Base-by-base conservation (phyloP, 495 filamentous ascomycete species). In the Bacidia gigantensis region DNA sequence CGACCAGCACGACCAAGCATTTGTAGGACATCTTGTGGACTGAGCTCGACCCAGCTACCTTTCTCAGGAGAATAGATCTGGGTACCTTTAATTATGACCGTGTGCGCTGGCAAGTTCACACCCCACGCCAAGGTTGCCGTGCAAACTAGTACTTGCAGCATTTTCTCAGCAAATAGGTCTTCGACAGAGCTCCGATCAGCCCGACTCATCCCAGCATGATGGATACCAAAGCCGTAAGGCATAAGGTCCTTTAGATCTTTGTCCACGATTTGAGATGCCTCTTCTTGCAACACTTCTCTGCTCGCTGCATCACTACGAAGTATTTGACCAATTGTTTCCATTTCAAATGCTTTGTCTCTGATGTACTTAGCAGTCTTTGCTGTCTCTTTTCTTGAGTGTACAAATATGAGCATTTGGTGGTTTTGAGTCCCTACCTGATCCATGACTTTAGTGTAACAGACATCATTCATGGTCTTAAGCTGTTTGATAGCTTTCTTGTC, bases 401-500 rank as follows among this genome's bases (percentile, higher is more conserved):
- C 92, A 59, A 99, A 99, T 46, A 99, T 90, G 41, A 99, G 79
- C 88, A 99, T 95, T 67, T 99, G 92, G 59, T 95, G 89, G 51
- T 82, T 77, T 54, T 90, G 82, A 48, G 81, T 78, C 0, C 89
- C 90, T 22, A 96, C 92, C 61, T 98, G 92, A 65, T 99, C 92
- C 55, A 99, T 77, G 18, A 97, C 89, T 64, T 99, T 99, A 43
- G 81, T 93, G 64, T 99, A 97, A 47, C 87, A 94, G 35, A 99
- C 88, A 60, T 99, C 92, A 56, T 99, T 99, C 92, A 99, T 99
- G 0, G 84, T 93, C 75, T 96, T 95, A 46, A 99, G 72, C 68
- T 99, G 92, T 69, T 96, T 99, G 71, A 97, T 99, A 17, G 92
- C 86, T 60, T 99, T 99, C 68, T 89, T 93, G 55, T 99, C 92